phyloP scores from a whole-genome alignment of 1,139 yeast genomes.

The Geotrichum carabidarum region DNA sequence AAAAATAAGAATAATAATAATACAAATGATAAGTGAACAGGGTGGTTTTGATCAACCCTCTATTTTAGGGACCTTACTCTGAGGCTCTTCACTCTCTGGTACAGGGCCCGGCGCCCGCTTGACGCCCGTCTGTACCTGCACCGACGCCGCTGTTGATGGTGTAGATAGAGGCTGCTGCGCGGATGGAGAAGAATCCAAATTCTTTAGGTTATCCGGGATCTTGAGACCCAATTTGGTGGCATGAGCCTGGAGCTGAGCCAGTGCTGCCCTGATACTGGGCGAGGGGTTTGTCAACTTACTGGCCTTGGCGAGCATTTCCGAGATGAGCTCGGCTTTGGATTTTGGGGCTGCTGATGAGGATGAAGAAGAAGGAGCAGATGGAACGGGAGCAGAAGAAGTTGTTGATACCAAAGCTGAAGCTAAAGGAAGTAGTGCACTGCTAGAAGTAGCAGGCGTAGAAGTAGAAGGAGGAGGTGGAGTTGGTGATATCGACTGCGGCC shows the following conservation, averaged over 20 bases:
- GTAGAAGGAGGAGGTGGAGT: background rate
- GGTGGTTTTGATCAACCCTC: background rate
- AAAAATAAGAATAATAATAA: background rate
- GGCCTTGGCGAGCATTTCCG: slow-evolving; percentile 37
- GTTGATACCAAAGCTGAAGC: background rate
- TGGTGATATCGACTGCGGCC: background rate
- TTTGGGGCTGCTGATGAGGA: slow-evolving; percentile 8
- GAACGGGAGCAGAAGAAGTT: background rate
- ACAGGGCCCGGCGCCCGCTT: no score
- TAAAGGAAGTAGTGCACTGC: background rate
- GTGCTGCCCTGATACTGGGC: slow-evolving; percentile 35
- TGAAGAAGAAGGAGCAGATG: background rate
- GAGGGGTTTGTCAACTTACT: slow-evolving; percentile 38
- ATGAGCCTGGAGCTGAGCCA: slow-evolving; percentile 37
- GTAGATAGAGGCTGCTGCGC: background rate
- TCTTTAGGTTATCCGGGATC: slow-evolving; percentile 14
- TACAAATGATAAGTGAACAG: background rate
- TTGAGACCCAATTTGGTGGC: slow-evolving; percentile 28
- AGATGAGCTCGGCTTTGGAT: slow-evolving; percentile 33
- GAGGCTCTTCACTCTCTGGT: background rate
- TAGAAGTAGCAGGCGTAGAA: background rate
- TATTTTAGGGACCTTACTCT: background rate
- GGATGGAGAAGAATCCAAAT: background rate
- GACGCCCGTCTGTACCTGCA: background rate
- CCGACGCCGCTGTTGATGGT: background rate